Evolutionary conservation across 176 grass and related monocot species (phyloP).

Genomic region (Sorghum bicolor): Sorghum_bicolor_NCBIv3 NC_012873.2:52603001-52603500

Average conservation of each 20-base stretch:
- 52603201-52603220: not conserved
- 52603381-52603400: too few relatives aligned
- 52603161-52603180: not conserved
- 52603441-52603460: too few relatives aligned
- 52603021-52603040: not conserved
- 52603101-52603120: not conserved
- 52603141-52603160: not conserved
- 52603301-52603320: not conserved
- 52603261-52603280: slow-evolving; percentile 3
- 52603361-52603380: not conserved
- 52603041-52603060: not conserved
- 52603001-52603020: not conserved
- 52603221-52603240: not conserved
- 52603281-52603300: not conserved
- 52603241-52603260: not conserved
- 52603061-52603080: not conserved
- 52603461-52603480: too few relatives aligned
- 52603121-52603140: not conserved
- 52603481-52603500: too few relatives aligned
- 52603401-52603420: too few relatives aligned
- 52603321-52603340: not conserved
- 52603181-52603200: not conserved
- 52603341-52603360: not conserved
- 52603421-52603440: too few relatives aligned
- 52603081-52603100: not conserved